Evolutionary conservation across 208 protist species (phyloP), one percentile per base, ranked within the genome.

Genomic region (Angomonas ambiguus): DNA sequence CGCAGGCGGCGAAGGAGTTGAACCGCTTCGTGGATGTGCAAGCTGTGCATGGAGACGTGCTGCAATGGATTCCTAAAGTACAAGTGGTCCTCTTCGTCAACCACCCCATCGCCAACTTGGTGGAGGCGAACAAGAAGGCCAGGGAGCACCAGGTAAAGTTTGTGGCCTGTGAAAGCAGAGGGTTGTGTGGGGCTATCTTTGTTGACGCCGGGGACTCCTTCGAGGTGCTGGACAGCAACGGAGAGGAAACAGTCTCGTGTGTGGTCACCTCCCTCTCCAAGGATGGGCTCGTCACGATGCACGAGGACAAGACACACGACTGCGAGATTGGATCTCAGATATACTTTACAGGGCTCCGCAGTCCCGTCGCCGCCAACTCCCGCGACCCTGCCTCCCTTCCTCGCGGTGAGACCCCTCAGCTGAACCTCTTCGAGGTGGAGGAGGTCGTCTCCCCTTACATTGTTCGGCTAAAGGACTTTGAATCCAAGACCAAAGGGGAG

Each of bases 241-340:
- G 90, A 33, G 90, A 97, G 72, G 88, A 93, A 18, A 91, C 84
- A 1, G 74, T 85, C 22, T 76, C 79, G 27, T 94, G 89, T 49
- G 79, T 93, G 1, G 87, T 97, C 31, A 94, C 85, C 18, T 80
- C 72, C 32, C 61, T 97, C 33, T 74, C 70, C 13, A 53, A 65
- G 1, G 85, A 93, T 31, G 87, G 83, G 20, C 57, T 93, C n/a
- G 85, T 96, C 24, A 82, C 80, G 22, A 59, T 92, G 34, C 89
- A 95, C 71, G 88, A 95, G 32, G 90, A 97, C 62, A 86, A 91
- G 66, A 79, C 77, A 20, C 92, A 97, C 67, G 90, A 95, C 60
- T 92, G 88, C 42, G 87, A 89, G 72, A 76, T 82, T 13, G 92
- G 92, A 48, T 80, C 84, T 62, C 68, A 72, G 33, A 82, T 97